phyloP scores from a whole-genome alignment of 805 yeast genomes.

The Zygoascus flipseniorum region DNA sequence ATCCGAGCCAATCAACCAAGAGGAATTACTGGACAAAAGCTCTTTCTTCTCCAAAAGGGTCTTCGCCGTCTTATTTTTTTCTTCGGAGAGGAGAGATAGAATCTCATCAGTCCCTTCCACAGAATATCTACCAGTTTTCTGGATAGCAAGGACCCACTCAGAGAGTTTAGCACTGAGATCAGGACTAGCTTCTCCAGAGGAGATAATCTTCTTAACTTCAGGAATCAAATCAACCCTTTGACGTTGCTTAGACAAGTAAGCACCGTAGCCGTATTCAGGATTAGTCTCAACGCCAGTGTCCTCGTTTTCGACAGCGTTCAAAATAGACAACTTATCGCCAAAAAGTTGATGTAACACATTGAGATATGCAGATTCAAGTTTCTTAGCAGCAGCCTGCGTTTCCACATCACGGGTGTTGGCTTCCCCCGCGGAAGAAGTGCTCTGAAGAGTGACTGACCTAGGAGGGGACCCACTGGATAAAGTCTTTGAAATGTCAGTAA shows the following conservation, averaged over 20 bases:
- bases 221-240: conserved; percentile 39
- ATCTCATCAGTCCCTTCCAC: conserved; percentile 30
- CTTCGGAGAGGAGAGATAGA: conserved; percentile 25
- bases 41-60: conserved; percentile 40
- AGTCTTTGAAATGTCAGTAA: background rate
- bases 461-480: background rate
- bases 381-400: conserved; percentile 41
- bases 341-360: conserved; percentile 67
- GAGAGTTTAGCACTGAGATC: conserved; percentile 49
- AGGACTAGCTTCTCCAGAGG: conserved; percentile 34
- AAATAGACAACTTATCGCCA: conserved; percentile 43
- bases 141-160: conserved; percentile 52
- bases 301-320: conserved; percentile 46
- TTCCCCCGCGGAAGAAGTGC: background rate
- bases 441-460: background rate
- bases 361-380: conserved; percentile 66
- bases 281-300: conserved; percentile 38
- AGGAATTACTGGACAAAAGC: conserved; percentile 40
- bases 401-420: conserved; percentile 19
- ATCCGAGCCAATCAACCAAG: conserved; percentile 91
- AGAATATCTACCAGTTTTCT: conserved; percentile 12
- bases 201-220: conserved; percentile 37
- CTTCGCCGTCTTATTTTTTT: conserved; percentile 32
- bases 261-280: conserved; percentile 88
- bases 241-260: conserved; percentile 50